Percentiles rank a stretch among this genome's conserved stretches.
These are phyloP conservation scores for Xylaria telfairii DNA, from an alignment of 495 filamentous ascomycete genomes.

Conservation along the genomic window DNA sequence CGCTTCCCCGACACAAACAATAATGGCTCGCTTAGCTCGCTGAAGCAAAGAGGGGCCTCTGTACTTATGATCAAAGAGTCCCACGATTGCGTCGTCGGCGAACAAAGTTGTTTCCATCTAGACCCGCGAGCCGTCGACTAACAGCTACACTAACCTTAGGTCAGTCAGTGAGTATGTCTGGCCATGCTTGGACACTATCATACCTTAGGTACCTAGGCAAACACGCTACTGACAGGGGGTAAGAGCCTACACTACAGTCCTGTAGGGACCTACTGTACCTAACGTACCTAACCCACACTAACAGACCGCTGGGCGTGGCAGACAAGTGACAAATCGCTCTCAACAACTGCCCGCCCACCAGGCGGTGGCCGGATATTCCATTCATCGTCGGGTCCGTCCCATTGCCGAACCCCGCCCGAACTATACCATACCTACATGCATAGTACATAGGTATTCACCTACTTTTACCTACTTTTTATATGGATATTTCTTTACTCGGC, in stretches of 20 bases:
- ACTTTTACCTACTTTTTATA: too few species aligned
- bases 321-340: constrained; percentile 24
- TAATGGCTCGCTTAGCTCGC: not conserved
- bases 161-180: not conserved
- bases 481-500: not conserved
- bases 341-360: not conserved
- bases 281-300: constrained; percentile 1
- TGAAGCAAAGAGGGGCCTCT: not conserved
- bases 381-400: too few species aligned
- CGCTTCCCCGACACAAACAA: constrained; percentile 1
- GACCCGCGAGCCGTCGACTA: not conserved
- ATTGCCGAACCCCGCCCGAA: too few species aligned
- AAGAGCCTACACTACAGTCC: not conserved
- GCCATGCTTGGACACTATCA: not conserved
- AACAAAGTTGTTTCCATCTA: not conserved
- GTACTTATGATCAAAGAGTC: not conserved
- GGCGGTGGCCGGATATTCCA: too few species aligned
- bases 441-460: too few species aligned
- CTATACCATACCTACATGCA: too few species aligned
- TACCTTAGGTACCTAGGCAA: too few species aligned
- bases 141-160: too few species aligned
- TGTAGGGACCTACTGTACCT: too few species aligned
- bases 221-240: not conserved
- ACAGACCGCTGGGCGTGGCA: not conserved
- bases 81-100: not conserved